A percentile compares a stretch with the other conserved stretches of the same genome.
Evolutionary conservation across 139 green algal genomes (phyloP).

Genomic region (Picochlorum sp.): DNA sequence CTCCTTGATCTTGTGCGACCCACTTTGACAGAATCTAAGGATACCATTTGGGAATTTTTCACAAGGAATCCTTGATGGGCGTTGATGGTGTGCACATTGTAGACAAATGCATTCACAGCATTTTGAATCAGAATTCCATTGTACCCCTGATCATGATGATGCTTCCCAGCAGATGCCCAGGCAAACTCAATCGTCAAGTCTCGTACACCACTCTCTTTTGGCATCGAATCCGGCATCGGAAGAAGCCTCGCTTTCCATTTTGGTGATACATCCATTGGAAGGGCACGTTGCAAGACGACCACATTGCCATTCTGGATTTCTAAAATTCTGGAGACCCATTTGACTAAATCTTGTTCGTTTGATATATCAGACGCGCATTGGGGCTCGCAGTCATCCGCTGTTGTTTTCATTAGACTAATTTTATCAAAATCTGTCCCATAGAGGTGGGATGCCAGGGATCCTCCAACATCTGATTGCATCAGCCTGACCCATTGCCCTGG

Average conservation of each 20-base stretch:
- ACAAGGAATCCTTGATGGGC: background rate
- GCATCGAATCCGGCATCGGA: conserved; percentile 1
- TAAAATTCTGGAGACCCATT: conserved; percentile 1
- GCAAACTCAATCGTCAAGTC: conserved; percentile 9
- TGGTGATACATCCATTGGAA: conserved; percentile 7
- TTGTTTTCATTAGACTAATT: background rate
- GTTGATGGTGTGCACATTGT: conserved; percentile 7
- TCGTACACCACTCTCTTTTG: conserved; percentile 1
- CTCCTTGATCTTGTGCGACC: background rate
- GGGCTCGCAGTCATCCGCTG: background rate
- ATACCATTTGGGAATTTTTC: background rate
- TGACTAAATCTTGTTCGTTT: conserved; percentile 5
- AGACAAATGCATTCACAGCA: conserved; percentile 8
- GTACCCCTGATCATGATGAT: conserved; percentile 6
- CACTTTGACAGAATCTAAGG: background rate
- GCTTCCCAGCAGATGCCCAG: background rate
- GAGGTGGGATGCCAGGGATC: background rate
- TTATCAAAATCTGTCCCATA: conserved; percentile 6
- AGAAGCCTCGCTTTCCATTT: conserved; percentile 1
- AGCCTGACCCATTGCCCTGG: conserved; percentile 8
- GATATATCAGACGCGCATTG: background rate
- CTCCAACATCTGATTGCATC: conserved; percentile 1
- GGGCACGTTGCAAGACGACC: background rate
- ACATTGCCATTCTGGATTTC: background rate
- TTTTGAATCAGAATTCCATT: conserved; percentile 8